Evolutionary conservation across 2,329 filamentous ascomycete species (phyloP), one percentile per base, ranked within the genome.

Genomic region (Colletotrichum limetticola): DNA sequence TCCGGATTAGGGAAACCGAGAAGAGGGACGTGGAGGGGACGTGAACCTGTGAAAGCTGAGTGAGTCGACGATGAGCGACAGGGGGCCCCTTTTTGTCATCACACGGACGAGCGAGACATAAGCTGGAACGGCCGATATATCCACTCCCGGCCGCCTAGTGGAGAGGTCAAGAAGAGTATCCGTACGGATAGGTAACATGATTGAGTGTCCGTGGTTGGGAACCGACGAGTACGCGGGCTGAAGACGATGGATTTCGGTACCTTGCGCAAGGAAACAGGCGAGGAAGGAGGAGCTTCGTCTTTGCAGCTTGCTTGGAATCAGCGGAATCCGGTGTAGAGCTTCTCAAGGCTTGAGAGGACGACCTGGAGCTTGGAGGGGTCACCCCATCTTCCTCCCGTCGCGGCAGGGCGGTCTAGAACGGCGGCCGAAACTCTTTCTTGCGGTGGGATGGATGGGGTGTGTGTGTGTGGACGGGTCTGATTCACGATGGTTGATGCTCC

Each of bases 41-140:
- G 22, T 22, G 42, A 49, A 19, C 16, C 19, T 49, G 42, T 22
- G 35, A 26, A 61, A 46, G 42, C 62, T 30, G 59, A 64, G 37
- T 35, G 42, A 49, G 42, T 28, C 37, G 9, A 49, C 37, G 59
- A 62, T 32, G 42, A 5, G 42, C 24, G 60, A 46, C 42, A 63
- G 57, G 66, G 66, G 58, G 49, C 53, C 35, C 32, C 32, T 69
- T 64, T 72, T 70, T 59, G 60, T 59, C 55, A 70, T 72, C 60
- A 61, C 65, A 26, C 49, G 46, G 46, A 61, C 28, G 66, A 42
- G 70, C 60, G 60, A 72, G 66, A 70, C 63, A 61, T n/a, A 32
- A 64, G 69, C 69, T 72, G 59, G 69, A 72, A 63, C 69, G 66
- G 70, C 46, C 70, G 60, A 70, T 66, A 66, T 65, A 42, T 9